Conservation (phyloP, 306 rosid species). For the Ormosia semicastrata region DNA sequence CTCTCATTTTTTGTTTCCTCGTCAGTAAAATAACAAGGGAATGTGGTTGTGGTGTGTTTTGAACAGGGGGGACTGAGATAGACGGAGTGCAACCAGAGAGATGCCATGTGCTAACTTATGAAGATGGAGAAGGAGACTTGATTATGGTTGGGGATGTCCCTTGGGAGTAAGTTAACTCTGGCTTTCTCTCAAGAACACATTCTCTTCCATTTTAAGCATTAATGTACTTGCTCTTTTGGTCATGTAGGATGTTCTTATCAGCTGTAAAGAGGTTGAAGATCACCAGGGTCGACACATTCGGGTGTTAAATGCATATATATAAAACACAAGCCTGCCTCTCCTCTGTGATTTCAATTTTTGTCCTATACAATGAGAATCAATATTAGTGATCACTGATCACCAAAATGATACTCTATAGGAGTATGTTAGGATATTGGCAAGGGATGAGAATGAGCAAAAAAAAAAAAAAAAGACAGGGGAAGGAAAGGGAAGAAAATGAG, state of each 20-base stretch:
- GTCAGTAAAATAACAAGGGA: not conserved
- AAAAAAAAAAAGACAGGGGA: not conserved
- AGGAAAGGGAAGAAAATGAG: not conserved
- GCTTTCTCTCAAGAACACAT: not conserved
- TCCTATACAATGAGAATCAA: conserved; percentile 4
- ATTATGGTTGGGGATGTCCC: conserved; percentile 83
- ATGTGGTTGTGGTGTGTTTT: not conserved
- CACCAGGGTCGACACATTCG: conserved; percentile 59
- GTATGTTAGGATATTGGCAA: conserved; percentile 3
- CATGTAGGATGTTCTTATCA: conserved; percentile 65
- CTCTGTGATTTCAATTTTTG: conserved; percentile 4
- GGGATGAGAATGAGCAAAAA: not conserved
- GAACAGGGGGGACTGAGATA: conserved; percentile 71
- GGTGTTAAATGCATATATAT: conserved; percentile 19
- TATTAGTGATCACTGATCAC: conserved; percentile 12
- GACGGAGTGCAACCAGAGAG: conserved; percentile 60
- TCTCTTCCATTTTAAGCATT: not conserved
- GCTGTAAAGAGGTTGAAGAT: conserved; percentile 75
- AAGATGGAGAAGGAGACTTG: conserved; percentile 87
- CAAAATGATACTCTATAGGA: conserved; percentile 5
- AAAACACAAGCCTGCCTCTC: not conserved
- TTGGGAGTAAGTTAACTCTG: conserved; percentile 61
- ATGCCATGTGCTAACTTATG: conserved; percentile 72
- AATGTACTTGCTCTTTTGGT: conserved; percentile 1
- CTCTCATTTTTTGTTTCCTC: not conserved